Conservation (phyloP, 345 rosid genomes). For the Xanthoceras sorbifolium region DNA sequence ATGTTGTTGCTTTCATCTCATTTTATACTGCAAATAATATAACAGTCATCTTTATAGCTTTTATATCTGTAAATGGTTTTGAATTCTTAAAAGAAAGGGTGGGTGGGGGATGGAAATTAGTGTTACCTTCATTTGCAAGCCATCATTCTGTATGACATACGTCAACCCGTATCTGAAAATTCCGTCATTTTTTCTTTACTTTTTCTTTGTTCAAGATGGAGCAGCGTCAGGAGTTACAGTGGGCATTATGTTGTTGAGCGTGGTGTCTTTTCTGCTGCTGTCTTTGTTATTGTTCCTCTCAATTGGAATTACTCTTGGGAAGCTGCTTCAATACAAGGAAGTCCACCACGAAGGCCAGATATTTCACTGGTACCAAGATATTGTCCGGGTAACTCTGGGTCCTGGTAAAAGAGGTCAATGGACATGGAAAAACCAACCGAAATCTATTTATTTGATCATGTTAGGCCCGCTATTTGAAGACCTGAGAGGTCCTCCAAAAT, state of each 20-base stretch:
- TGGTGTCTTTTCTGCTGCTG: constrained; percentile 53
- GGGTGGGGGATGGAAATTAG: too few relatives aligned
- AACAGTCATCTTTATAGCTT: not conserved
- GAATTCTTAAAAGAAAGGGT: not conserved
- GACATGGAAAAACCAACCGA: constrained; percentile 72
- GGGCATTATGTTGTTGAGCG: constrained; percentile 60
- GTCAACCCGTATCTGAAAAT: too few relatives aligned
- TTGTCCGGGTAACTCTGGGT: constrained; percentile 78
- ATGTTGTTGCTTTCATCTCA: not conserved
- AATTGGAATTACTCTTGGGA: constrained; percentile 77
- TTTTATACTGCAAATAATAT: not conserved
- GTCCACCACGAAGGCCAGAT: constrained; percentile 80
- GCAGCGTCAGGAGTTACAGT: constrained; percentile 47
- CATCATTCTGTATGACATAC: too few relatives aligned
- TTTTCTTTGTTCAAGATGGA: constrained; percentile 49
- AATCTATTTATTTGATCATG: constrained; percentile 43
- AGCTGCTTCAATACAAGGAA: constrained; percentile 91
- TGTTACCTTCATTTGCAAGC: too few relatives aligned
- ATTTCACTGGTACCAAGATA: constrained; percentile 90
- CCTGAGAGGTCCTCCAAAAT: constrained; percentile 93
- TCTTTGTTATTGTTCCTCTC: constrained; percentile 76
- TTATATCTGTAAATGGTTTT: not conserved
- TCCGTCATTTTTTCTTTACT: too few relatives aligned
- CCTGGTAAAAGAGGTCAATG: constrained; percentile 97
- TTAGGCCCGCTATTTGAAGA: constrained; percentile 85